phyloP scores from a whole-genome alignment of 805 yeast species.

The Metschnikowia vanudenii region DNA sequence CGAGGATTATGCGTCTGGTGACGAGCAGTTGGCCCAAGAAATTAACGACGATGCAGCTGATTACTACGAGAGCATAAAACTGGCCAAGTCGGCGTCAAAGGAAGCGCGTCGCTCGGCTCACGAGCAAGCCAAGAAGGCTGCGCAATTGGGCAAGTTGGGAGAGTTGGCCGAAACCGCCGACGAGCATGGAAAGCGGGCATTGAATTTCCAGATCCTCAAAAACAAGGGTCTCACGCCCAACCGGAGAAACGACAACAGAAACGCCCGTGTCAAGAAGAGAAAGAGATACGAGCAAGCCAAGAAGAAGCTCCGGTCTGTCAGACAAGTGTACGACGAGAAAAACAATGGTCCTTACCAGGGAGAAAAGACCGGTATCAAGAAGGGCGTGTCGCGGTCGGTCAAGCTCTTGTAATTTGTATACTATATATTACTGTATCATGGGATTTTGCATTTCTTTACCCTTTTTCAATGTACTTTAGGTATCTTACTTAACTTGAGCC shows the following conservation, averaged over 20 bases:
- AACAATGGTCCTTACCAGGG: conserved; percentile 79
- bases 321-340: conserved; percentile 80
- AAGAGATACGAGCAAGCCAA: conserved; percentile 92
- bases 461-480: too few species aligned
- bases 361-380: conserved; percentile 96
- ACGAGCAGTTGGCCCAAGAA: conserved; percentile 41
- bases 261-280: conserved; percentile 97
- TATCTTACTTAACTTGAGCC: too few species aligned
- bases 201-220: conserved; percentile 91
- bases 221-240: conserved; percentile 94
- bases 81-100: conserved; percentile 47
- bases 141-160: conserved; percentile 78
- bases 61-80: conserved; percentile 57
- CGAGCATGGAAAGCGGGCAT: conserved; percentile 87
- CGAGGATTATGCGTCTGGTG: conserved; percentile 49
- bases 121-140: conserved; percentile 68
- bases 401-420: conserved; percentile 43
- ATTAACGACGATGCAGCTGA: conserved; percentile 48
- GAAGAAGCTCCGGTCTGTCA: conserved; percentile 86
- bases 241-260: conserved; percentile 90
- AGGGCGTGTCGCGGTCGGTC: conserved; percentile 85
- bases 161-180: conserved; percentile 68
- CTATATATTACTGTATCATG: neutral
- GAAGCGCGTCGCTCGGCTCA: conserved; percentile 62
- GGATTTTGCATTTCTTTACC: neutral